Percentiles rank a stretch among this genome's conserved stretches.
Evolutionary conservation across 768 basidiomycete species (phyloP).

Genomic region (Fomitopsis pulvina): DNA sequence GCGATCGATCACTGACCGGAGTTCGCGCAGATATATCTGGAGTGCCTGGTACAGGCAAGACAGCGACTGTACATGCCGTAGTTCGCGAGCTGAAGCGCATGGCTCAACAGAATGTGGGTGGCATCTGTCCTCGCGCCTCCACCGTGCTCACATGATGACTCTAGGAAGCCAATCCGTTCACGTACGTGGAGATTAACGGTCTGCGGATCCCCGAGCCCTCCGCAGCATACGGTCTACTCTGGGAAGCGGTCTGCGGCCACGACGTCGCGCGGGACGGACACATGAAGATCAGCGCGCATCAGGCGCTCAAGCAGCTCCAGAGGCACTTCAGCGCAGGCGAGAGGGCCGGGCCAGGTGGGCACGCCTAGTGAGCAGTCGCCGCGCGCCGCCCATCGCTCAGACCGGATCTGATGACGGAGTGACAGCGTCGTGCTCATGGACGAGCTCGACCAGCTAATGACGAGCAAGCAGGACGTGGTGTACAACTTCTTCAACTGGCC

Average conservation of each 20-base stretch:
- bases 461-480: slow-evolving; percentile 94
- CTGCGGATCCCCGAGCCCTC: slow-evolving; percentile 87
- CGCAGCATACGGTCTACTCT: slow-evolving; percentile 88
- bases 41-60: slow-evolving; percentile 98
- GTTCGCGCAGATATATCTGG: slow-evolving; percentile 79
- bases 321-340: slow-evolving; percentile 66
- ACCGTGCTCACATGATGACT: background rate
- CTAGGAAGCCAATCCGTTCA: slow-evolving; percentile 91
- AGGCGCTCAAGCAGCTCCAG: slow-evolving; percentile 74
- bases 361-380: slow-evolving; percentile 83
- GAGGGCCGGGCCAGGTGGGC: slow-evolving; percentile 66
- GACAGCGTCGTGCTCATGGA: slow-evolving; percentile 96
- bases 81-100: slow-evolving; percentile 85
- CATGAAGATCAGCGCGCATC: slow-evolving; percentile 66
- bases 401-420: background rate
- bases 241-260: slow-evolving; percentile 88
- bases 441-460: slow-evolving; percentile 95
- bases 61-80: slow-evolving; percentile 93
- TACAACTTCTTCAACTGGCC: slow-evolving; percentile 99
- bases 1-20: background rate
- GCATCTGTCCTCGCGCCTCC: slow-evolving; percentile 17
- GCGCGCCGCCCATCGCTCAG: background rate
- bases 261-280: slow-evolving; percentile 56
- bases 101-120: slow-evolving; percentile 76
- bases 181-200: slow-evolving; percentile 97